A percentile compares a stretch with the other conserved stretches of the same genome.
Conservation (phyloP, 129 eudicot species). For the Tagetes erecta region DNA sequence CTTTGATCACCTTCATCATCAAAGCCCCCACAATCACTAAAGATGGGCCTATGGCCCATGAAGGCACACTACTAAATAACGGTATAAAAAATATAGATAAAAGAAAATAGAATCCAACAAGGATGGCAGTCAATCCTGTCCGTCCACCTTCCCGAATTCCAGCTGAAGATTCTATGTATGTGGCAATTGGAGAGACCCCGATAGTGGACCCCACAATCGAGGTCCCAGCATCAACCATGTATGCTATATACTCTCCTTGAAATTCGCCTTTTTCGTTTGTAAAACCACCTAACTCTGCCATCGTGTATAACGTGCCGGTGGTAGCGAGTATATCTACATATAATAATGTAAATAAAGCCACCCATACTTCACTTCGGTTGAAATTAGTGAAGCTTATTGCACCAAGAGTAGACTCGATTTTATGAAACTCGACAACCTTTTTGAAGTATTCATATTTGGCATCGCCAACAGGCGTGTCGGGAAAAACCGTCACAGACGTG, state of each 20-base stretch:
- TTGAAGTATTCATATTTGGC: conserved; percentile 60
- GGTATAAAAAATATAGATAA: conserved; percentile 70
- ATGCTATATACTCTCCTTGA: conserved; percentile 78
- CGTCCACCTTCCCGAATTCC: conserved; percentile 90
- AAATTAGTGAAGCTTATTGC: conserved; percentile 70
- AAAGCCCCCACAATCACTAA: conserved; percentile 81
- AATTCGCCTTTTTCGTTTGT: conserved; percentile 52
- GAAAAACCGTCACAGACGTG: conserved; percentile 69
- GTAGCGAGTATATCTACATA: conserved; percentile 83
- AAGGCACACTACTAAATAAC: conserved; percentile 71
- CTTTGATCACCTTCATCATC: conserved; percentile 91
- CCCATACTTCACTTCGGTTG: conserved; percentile 70
- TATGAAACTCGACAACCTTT: conserved; percentile 72
- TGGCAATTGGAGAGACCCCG: conserved; percentile 87
- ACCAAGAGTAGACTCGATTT: conserved; percentile 65
- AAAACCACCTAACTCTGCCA: conserved; percentile 81
- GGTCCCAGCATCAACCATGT: conserved; percentile 87
- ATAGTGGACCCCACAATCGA: conserved; percentile 78
- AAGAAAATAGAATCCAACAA: conserved; percentile 68
- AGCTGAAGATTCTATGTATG: conserved; percentile 72
- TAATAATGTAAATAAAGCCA: conserved; percentile 67
- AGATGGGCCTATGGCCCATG: conserved; percentile 94
- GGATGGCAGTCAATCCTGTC: conserved; percentile 74
- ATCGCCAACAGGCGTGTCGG: conserved; percentile 68
- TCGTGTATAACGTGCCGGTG: conserved; percentile 80